Base-by-base conservation (phyloP, 164 flowering plant species). In the Akebia trifoliata region DNA sequence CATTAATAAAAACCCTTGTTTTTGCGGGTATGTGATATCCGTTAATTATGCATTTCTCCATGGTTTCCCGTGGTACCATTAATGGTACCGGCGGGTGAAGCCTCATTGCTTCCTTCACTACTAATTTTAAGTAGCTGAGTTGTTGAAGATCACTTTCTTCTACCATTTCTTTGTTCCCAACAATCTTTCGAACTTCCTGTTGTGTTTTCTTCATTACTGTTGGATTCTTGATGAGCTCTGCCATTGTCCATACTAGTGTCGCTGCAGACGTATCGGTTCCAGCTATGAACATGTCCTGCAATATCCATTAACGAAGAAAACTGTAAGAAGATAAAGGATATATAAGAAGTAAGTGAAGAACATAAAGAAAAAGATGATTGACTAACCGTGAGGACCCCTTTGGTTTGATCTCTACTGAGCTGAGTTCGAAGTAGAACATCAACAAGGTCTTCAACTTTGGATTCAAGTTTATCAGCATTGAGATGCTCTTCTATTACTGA, bases 171-270 rank as follows among this genome's bases (percentile, higher is more conserved):
- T 64, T 71, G 8, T 48, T 62, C 4, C 39, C 30, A 4, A 46
- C 31, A 2, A 39, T 15, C 2, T 25, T 44, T 46, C 72, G 38
- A 6, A 70, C 62, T 18, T 68, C 75, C 1, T 48, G 67, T 63
- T 63, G 75, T 26, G 56, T 66, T 54, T 25, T 69, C 15, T 51
- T 66, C 79, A 75, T 64, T 1, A 50, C 51, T 40, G 2, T 17
- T 8, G 83, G 80, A n/a, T 67, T 54, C 15, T 11, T 60, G 0
- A 78, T 53, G 1, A 76, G 73, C 38, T 70, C 80, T 35, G 78
- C 56, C 78, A 79, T 72, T 24, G 54, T 42, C 83, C 83, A 79
- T 1, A 57, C 64, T 3, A 79, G 14, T 0, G 67, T 26, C 2
- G 66, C 54, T 7, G 71, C 42, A 6, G 55, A 8, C 3, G 78